These are phyloP conservation scores for Polychaeton citri DNA, from an alignment of 2,329 filamentous ascomycete genomes.

Conservation along the genomic window DNA sequence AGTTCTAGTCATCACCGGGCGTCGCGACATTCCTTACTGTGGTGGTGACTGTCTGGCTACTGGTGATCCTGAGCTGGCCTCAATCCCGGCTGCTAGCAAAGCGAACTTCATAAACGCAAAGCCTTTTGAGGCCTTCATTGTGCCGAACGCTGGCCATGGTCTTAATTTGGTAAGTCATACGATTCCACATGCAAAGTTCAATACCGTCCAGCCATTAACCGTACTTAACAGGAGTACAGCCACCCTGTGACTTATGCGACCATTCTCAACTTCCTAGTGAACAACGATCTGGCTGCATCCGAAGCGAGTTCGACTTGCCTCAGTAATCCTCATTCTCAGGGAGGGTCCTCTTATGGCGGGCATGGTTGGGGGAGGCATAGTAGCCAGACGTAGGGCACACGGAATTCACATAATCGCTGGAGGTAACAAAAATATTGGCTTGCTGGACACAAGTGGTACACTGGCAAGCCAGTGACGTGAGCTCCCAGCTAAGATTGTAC, in stretches of 20 bases:
- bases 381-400: too few relatives aligned
- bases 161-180: constrained; percentile 12
- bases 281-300: constrained; percentile 6
- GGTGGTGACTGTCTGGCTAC: constrained; percentile 46
- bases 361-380: too few relatives aligned
- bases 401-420: too few relatives aligned
- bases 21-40: constrained; percentile 41
- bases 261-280: constrained; percentile 17
- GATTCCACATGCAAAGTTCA: background rate
- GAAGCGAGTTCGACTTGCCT: background rate
- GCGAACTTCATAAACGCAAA: constrained; percentile 31
- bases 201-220: too few relatives aligned
- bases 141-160: constrained; percentile 33
- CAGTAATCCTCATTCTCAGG: too few relatives aligned
- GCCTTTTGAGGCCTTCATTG: constrained; percentile 40
- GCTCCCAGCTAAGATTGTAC: too few relatives aligned
- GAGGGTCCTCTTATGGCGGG: too few relatives aligned
- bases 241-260: constrained; percentile 16
- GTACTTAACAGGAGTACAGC: constrained; percentile 15
- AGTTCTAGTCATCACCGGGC: constrained; percentile 47
- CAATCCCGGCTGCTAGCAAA: constrained; percentile 32
- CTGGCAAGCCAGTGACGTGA: too few relatives aligned
- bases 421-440: too few relatives aligned
- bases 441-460: too few relatives aligned
- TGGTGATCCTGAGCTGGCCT: constrained; percentile 22